phyloP scores from a whole-genome alignment of 2,329 filamentous ascomycete species.

The Colletotrichum euphorbiae region DNA sequence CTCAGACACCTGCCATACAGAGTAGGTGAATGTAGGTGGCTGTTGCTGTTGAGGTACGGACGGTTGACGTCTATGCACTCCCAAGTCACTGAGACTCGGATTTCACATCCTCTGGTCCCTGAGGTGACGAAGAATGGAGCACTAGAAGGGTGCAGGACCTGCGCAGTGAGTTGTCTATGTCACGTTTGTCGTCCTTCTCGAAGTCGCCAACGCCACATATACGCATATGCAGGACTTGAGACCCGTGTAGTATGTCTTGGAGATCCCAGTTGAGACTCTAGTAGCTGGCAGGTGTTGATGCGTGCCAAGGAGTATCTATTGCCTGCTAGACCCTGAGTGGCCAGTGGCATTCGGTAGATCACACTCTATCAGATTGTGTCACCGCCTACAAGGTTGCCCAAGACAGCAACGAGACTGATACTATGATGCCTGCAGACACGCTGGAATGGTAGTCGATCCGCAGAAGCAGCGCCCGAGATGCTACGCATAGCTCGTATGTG shows the following conservation, averaged over 20 bases:
- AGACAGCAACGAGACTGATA: neutral
- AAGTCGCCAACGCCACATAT: neutral
- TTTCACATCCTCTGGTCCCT: no score
- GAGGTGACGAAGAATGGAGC: no score
- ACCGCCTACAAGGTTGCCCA: neutral
- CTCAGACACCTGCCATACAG: neutral
- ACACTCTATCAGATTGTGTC: neutral
- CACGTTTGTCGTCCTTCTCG: neutral
- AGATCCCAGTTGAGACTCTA: neutral
- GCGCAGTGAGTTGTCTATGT: no score
- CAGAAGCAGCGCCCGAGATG: no score
- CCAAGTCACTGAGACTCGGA: no score
- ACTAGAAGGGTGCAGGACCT: no score
- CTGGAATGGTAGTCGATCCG: neutral
- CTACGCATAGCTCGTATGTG: no score
- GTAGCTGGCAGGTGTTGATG: neutral
- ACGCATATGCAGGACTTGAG: neutral
- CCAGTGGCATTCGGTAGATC: slow-evolving; percentile 9
- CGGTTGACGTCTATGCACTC: no score
- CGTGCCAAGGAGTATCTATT: slow-evolving; percentile 5
- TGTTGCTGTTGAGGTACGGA: no score
- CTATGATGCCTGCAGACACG: neutral
- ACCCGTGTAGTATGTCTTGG: slow-evolving; percentile 4
- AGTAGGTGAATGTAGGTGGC: no score
- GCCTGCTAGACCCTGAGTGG: slow-evolving; percentile 3